Base-by-base conservation (phyloP, 2,329 filamentous ascomycete species). In the Diaporthe australafricana region DNA sequence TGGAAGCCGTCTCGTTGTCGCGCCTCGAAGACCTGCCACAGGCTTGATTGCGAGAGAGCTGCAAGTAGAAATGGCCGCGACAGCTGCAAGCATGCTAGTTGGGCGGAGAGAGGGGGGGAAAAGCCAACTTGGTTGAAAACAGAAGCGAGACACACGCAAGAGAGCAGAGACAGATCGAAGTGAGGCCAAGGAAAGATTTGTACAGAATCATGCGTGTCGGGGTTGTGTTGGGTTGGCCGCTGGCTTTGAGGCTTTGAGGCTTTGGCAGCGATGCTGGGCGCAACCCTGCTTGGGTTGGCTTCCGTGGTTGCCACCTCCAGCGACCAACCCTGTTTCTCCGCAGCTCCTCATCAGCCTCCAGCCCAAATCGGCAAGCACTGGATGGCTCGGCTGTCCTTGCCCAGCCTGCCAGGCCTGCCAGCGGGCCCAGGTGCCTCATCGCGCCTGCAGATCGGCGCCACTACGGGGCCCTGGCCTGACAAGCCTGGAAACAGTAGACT, bases 241-340 rank as follows among this genome's bases (percentile, higher is more conserved):
- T 6, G 57, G 40, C 3, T 22, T 38, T 63, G 60, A 48, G 60
- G 60, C 60, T 25, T 48, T 12, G 42, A 48, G 35, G 60, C 60
- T 63, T 25, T 63, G 42, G 42, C 60, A 63, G 57, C 42, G 57
- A 63, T 63, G 57, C 57, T 63, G 42, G 60, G 42, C 60, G 30
- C 60, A 48, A 25, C 27, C 60, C 60, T 63, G 60, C 42, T 16
- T 11, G 17, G 25, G 38, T 20, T 47, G 56, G 38, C 56, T 32
- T 1, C 17, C 17, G 56, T 25, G 56, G 42, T 63, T 48, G 57
- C 57, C 57, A 48, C 57, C 27, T 11, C 42, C 57, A 63, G 57
- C 57, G 57, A 35, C 42, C 27, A 63, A 63, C 57, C 57, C 57
- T 63, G 57, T 25, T 35, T 47, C 57, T 62, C 57, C 57, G 27